Base-by-base conservation (phyloP, 108 stramenopile species). In the Chaetoceros tenuissimus region DNA sequence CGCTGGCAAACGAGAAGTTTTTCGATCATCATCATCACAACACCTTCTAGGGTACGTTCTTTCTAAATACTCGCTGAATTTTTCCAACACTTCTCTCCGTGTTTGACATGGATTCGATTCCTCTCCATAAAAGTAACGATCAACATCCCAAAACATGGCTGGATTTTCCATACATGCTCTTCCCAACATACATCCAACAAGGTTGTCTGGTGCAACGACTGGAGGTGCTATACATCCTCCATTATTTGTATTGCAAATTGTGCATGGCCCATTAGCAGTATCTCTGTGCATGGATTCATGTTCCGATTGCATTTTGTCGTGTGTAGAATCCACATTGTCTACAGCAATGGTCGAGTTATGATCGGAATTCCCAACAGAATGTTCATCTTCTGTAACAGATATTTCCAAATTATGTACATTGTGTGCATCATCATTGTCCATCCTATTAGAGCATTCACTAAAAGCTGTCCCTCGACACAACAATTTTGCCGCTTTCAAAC, bases 61-160 rank as follows among this genome's bases (percentile, higher is more conserved):
- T 43, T 82, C 79, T 48, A 88, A 49, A 51, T 81, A 88, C n/a
- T 28, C 19, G 53, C 68, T 64, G 64, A 84, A 88, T 26, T 68
- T 64, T 27, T 77, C 62, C 57, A 88, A 54, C 0, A 84, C 72
- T 43, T 82, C 62, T 1, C 81, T 66, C 29, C 87, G 82, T 63
- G 71, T 84, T n/a, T 51, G 53, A 46, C 77, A 80, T 22, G 87
- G 87, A 71, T 88, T 88, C 29, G 40, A 40, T 8, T 51, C 22
- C 28, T 75, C 64, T 13, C 83, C 87, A 47, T 79, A 88, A 60
- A 80, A 84, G 59, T 74, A 84, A 29, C 83, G 73, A 74, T 88
- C 87, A 3, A 77, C 74, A 46, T 84, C 83, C 28, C 64, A 63
- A 45, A 88, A 75, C 19, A 73, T 69, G 8, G 78, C 67, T 8